These are phyloP conservation scores for Staphylotrichum tortipilum DNA, from an alignment of 495 filamentous ascomycete species.

Conservation along the genomic window DNA sequence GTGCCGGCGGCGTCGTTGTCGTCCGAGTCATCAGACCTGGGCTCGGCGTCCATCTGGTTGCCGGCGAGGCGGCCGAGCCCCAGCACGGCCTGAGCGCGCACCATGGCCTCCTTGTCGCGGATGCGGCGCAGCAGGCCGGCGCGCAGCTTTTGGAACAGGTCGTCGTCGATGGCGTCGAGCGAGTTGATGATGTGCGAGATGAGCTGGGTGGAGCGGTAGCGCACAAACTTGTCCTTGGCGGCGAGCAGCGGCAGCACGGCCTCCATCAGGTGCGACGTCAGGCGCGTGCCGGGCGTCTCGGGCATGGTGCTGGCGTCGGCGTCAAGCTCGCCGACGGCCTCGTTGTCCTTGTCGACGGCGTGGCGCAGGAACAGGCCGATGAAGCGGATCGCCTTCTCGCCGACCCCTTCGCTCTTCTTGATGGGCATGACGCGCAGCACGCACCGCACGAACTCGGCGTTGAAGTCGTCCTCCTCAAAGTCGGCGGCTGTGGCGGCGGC, in stretches of 20 bases:
- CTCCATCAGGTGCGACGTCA: slow-evolving; percentile 62
- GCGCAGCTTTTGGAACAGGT: slow-evolving; percentile 72
- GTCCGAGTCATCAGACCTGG: slow-evolving; percentile 58
- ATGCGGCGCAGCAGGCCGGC: slow-evolving; percentile 72
- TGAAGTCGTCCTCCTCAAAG: slow-evolving; percentile 78
- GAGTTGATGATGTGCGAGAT: slow-evolving; percentile 82
- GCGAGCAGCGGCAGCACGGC: slow-evolving; percentile 59
- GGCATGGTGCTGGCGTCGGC: slow-evolving; percentile 53
- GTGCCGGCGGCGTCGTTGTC: slow-evolving; percentile 50
- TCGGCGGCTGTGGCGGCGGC: slow-evolving; percentile 39
- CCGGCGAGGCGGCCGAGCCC: slow-evolving; percentile 76
- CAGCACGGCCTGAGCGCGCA: slow-evolving; percentile 89
- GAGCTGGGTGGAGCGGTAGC: slow-evolving; percentile 84
- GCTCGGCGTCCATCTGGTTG: slow-evolving; percentile 67
- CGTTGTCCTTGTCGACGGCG: slow-evolving; percentile 72
- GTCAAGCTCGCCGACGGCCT: slow-evolving; percentile 39
- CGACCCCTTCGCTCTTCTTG: slow-evolving; percentile 86
- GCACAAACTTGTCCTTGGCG: slow-evolving; percentile 84
- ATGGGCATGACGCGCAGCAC: slow-evolving; percentile 72
- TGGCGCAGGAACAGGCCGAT: slow-evolving; percentile 74
- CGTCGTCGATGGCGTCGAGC: slow-evolving; percentile 80
- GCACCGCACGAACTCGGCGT: slow-evolving; percentile 72
- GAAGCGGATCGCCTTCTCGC: slow-evolving; percentile 78
- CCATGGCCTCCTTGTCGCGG: slow-evolving; percentile 83
- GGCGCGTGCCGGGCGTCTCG: slow-evolving; percentile 73